Percentiles rank a stretch among this genome's conserved stretches.
Conservation (phyloP, 768 basidiomycete species). For the Kwoniella sp. region DNA sequence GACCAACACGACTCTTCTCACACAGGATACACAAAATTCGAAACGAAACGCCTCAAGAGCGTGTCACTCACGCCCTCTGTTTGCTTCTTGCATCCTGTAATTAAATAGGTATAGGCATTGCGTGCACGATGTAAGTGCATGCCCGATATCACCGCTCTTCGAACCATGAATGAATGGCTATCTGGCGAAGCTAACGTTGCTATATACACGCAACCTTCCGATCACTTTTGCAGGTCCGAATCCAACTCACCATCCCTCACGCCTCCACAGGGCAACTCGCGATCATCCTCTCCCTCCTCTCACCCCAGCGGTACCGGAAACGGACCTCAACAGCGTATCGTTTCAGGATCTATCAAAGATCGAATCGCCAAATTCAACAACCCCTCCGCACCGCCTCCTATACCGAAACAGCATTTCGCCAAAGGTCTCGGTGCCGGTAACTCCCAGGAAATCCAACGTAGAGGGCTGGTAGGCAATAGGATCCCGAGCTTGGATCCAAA, state of each 20-base stretch:
- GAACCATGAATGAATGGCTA: background rate
- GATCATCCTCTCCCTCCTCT: conserved; percentile 24
- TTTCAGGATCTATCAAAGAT: conserved; percentile 52
- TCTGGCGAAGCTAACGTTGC: background rate
- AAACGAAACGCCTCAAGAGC: background rate
- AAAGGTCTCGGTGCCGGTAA: conserved; percentile 16
- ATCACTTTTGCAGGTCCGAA: conserved; percentile 16
- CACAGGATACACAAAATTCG: no score
- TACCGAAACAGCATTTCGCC: conserved; percentile 45
- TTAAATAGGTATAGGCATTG: background rate
- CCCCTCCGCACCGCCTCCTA: conserved; percentile 44
- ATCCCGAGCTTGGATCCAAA: conserved; percentile 48
- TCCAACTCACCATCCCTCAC: conserved; percentile 23
- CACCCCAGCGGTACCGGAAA: background rate
- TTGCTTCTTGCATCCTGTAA: background rate
- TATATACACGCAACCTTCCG: no score
- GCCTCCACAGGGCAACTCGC: conserved; percentile 31
- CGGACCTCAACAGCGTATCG: conserved; percentile 27
- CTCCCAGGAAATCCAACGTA: conserved; percentile 10
- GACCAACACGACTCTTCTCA: no score
- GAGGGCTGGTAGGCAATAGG: conserved; percentile 45
- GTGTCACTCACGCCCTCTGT: background rate
- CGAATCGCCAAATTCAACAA: conserved; percentile 52
- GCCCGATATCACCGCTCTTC: background rate
- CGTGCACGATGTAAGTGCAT: background rate